Evolutionary conservation across 2,329 filamentous ascomycete genomes (phyloP), one percentile per base, ranked within the genome.

Genomic region (Epichloe hybrida): DNA sequence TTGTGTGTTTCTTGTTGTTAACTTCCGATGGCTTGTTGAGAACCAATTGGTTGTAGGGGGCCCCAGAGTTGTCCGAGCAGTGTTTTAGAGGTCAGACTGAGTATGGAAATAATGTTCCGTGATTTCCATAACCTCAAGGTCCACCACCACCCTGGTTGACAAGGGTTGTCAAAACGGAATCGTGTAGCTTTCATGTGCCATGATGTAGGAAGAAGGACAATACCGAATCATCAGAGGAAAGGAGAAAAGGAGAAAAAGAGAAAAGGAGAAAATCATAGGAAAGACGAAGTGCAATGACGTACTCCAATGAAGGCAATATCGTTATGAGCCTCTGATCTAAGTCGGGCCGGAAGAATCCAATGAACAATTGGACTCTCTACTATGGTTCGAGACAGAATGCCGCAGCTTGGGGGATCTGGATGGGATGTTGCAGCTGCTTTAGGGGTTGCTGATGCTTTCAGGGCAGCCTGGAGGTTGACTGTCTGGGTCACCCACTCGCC

Each of bases 241-340:
- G 13, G 40, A 52, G 37, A 23, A 6, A 17, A 17, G 17, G 17
- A 17, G 17, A 17, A 17, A 17, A 17, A 2, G 2, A 17, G 17
- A 20, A 6, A n/a, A n/a, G 5, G 5, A 27, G 42, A n/a, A 34
- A 17, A 21, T 20, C 6, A 35, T 23, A 21, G 11, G 40, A 34
- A 37, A 35, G 15, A 31, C 27, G n/a, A 31, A 17, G 41, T 5
- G 15, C 9, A 15, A 11, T 20, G 21, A 75, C 80, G 68, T 73
- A 85, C 82, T 50, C 89, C 87, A 52, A 98, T 76, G 59, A 95
- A 88, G 38, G 90, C 83, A 55, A 96, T 80, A 69, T 97, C 90
- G 58, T 93, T 89, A 53, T 81, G 73, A 42, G 74, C 67, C 48
- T 74, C 72, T 50, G 82, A 82, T 52, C 90, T 78, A 53, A 97